Evolutionary conservation across 768 basidiomycete genomes (phyloP).

Genomic region (Pisolithus microcarpus): DNA sequence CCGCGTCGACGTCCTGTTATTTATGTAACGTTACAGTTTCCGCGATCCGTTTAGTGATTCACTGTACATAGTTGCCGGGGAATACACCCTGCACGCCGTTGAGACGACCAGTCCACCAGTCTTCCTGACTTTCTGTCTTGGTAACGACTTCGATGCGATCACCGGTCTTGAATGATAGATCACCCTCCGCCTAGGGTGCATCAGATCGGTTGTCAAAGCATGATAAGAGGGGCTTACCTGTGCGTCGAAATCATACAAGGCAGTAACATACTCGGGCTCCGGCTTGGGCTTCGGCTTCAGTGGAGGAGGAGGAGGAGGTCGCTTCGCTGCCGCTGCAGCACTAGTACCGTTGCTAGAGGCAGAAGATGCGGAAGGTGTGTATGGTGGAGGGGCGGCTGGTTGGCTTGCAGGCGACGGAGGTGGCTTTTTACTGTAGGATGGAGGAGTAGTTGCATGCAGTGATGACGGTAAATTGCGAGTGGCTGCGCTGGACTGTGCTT

Average conservation of each 20-base stretch:
- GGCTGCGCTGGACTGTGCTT: slow-evolving; percentile 19
- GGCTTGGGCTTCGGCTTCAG: slow-evolving; percentile 82
- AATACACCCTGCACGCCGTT: slow-evolving; percentile 84
- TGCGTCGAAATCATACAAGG: slow-evolving; percentile 90
- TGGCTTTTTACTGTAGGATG: slow-evolving; percentile 36
- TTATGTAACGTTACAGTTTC: neutral
- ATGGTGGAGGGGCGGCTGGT: slow-evolving; percentile 40
- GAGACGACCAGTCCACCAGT: slow-evolving; percentile 95
- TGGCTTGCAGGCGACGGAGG: slow-evolving; percentile 30
- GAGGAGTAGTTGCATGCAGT: slow-evolving; percentile 6
- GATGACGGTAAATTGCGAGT: slow-evolving; percentile 22
- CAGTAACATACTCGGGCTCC: slow-evolving; percentile 74
- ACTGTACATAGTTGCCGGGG: slow-evolving; percentile 55
- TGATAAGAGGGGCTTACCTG: slow-evolving; percentile 44
- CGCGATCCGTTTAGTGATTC: neutral
- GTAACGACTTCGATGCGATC: slow-evolving; percentile 89
- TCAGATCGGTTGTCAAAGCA: neutral
- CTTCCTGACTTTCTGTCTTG: slow-evolving; percentile 72
- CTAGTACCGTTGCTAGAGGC: slow-evolving; percentile 12
- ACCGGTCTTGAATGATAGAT: slow-evolving; percentile 82
- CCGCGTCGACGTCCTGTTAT: too few relatives aligned
- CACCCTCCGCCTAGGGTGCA: slow-evolving; percentile 70
- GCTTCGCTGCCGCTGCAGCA: slow-evolving; percentile 42
- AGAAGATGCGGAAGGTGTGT: slow-evolving; percentile 23
- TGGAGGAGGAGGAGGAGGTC: slow-evolving; percentile 89